These are phyloP conservation scores for Gryganskiella cystojenkinii DNA, from an alignment of 192 early-diverging fungal species.

Conservation along the genomic window DNA sequence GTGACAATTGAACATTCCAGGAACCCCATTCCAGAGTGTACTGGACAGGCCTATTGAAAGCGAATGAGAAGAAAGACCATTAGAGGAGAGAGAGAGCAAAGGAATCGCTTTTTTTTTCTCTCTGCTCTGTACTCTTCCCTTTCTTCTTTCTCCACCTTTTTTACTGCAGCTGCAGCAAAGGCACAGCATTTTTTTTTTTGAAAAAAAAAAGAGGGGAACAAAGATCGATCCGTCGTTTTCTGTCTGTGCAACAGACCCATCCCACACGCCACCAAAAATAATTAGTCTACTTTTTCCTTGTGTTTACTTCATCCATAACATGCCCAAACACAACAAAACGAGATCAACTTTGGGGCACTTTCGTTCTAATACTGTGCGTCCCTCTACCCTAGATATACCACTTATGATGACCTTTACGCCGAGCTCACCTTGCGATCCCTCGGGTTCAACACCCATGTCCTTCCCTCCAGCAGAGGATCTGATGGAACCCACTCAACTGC, in stretches of 20 bases:
- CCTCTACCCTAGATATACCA: constrained; percentile 37
- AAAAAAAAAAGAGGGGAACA: not conserved
- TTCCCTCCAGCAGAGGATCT: constrained; percentile 31
- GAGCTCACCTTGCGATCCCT: constrained; percentile 45
- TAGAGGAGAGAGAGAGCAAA: not conserved
- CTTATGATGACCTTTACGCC: constrained; percentile 48
- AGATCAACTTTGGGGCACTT: no score
- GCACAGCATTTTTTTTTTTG: not conserved
- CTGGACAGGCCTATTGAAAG: not conserved
- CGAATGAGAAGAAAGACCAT: not conserved
- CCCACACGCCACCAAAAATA: no score
- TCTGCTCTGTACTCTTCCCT: not conserved
- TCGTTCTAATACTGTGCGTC: constrained; percentile 18
- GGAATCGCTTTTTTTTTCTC: not conserved
- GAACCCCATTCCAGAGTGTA: not conserved
- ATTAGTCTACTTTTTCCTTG: no score
- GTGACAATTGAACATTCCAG: no score
- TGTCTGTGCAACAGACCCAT: no score
- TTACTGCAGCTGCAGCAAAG: not conserved
- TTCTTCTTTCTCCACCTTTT: not conserved
- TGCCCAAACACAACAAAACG: no score
- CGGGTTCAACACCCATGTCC: constrained; percentile 12
- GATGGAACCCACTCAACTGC: constrained; percentile 29
- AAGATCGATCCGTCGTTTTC: no score
- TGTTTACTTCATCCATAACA: constrained; percentile 8